Evolutionary conservation across 2,329 filamentous ascomycete genomes (phyloP).

Genomic region (Nannizziopsis barbatae): DNA sequence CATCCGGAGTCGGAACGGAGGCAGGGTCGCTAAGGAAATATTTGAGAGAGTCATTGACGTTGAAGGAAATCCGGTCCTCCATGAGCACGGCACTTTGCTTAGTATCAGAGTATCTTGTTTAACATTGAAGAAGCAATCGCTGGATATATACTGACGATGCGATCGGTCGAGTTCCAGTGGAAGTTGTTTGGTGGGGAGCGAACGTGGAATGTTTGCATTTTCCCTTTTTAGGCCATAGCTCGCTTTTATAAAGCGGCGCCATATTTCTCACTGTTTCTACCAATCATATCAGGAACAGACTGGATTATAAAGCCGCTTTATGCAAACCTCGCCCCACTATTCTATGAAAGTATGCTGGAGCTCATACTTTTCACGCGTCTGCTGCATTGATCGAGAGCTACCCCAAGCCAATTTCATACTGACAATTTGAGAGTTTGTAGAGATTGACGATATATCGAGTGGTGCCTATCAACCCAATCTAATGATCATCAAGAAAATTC

Average conservation of each 20-base stretch:
- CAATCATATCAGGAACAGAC: background rate
- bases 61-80: constrained; percentile 61
- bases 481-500: too few species aligned
- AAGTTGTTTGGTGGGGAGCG: background rate
- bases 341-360: background rate
- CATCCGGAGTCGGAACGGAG: constrained; percentile 73
- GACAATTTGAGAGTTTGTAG: too few species aligned
- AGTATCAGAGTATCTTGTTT: background rate
- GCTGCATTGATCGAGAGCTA: background rate
- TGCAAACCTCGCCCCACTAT: background rate
- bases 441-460: too few species aligned
- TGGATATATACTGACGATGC: background rate
- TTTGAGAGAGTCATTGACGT: constrained; percentile 94
- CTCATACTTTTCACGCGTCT: background rate
- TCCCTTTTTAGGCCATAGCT: constrained; percentile 19
- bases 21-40: constrained; percentile 89
- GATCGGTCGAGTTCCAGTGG: background rate
- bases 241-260: background rate
- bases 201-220: constrained; percentile 23
- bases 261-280: too few species aligned
- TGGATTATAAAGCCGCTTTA: background rate
- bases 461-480: too few species aligned
- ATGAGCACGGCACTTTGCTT: constrained; percentile 30
- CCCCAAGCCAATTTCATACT: background rate
- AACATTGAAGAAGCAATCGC: background rate